Evolutionary conservation across 2,329 filamentous ascomycete species (phyloP), one percentile per base, ranked within the genome.

Genomic region (Phaeomoniella chlamydospora): DNA sequence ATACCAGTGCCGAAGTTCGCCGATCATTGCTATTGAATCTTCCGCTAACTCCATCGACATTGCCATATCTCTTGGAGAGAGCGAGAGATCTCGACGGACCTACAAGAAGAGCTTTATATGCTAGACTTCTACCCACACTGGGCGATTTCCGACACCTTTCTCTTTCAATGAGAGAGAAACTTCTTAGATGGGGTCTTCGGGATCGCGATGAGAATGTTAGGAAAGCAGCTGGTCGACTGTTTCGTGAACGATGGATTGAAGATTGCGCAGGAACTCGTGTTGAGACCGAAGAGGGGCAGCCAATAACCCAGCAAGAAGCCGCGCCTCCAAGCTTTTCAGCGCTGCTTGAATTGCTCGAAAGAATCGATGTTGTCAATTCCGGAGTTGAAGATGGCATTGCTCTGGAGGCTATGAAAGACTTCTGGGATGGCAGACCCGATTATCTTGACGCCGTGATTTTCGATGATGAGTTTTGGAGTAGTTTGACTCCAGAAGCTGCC

Each of bases 171-270:
- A 72, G 90, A 51, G 90, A 98, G 58, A 96, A 96, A 57, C 68
- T 98, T 18, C 70, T 98, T 17, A 75, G 90, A 29, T 98, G 90
- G 90, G 90, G 90, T 35, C 65, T 98, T 29, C 77, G 87, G 29
- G 90, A 98, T 54, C 75, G 90, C 56, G 90, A 98, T 46, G 88
- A 96, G 45, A 85, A 81, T 46, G 90, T 98, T 10, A 77, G 87
- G 36, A 93, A 94, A 55, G 88, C 88, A 5, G 83, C 90, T 3
- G 85, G 82, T 5, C 79, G 83, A 32, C 67, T 96, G 4, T 98
- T 98, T 61, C 77, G 81, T 41, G 87, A 94, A 51, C 75, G 85
- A n/a, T 98, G 90, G 90, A 88, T 98, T 41, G 88, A 96, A 52
- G 85, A 96, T 51, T 94, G 87, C 48, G 86, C 82, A 4, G 79